Percentiles rank a stretch among this genome's conserved stretches.
Conservation (phyloP, 2,329 filamentous ascomycete genomes). For the Colletotrichum destructivum region DNA sequence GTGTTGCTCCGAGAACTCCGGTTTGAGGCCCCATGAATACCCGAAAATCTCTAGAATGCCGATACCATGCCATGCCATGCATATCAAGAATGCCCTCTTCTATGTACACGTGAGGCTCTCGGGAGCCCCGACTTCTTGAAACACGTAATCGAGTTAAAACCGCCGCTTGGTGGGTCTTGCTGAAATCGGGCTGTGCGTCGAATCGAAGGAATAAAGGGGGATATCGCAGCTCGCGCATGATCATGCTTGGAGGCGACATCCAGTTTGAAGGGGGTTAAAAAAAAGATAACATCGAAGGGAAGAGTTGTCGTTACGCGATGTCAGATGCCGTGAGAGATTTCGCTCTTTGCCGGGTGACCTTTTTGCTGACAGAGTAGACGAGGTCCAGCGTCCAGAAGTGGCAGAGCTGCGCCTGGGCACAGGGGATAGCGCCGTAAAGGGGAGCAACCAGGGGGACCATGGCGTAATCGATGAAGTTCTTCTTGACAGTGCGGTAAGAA, state of each 20-base stretch:
- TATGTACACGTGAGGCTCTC: conserved; percentile 61
- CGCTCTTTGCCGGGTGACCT: conserved; percentile 69
- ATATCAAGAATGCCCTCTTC: conserved; percentile 65
- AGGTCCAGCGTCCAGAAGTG: conserved; percentile 80
- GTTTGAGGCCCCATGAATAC: conserved; percentile 55
- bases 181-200: conserved; percentile 44
- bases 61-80: conserved; percentile 65
- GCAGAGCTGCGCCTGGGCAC: conserved; percentile 76
- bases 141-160: conserved; percentile 44
- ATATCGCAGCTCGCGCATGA: conserved; percentile 3
- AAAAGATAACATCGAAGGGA: conserved; percentile 28
- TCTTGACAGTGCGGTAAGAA: conserved; percentile 69
- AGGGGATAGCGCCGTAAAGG: conserved; percentile 77
- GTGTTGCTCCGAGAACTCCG: conserved; percentile 64
- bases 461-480: conserved; percentile 74
- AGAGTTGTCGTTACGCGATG: conserved; percentile 58
- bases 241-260: conserved; percentile 7
- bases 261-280: conserved; percentile 18
- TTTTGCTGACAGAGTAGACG: conserved; percentile 81
- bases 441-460: conserved; percentile 78
- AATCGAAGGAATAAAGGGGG: conserved; percentile 45
- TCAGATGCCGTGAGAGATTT: conserved; percentile 60
- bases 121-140: conserved; percentile 51
- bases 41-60: conserved; percentile 63
- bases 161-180: conserved; percentile 42